These are phyloP conservation scores for Acanthamoeba lenticulata DNA, from an alignment of 208 protist genomes.

Conservation along the genomic window DNA sequence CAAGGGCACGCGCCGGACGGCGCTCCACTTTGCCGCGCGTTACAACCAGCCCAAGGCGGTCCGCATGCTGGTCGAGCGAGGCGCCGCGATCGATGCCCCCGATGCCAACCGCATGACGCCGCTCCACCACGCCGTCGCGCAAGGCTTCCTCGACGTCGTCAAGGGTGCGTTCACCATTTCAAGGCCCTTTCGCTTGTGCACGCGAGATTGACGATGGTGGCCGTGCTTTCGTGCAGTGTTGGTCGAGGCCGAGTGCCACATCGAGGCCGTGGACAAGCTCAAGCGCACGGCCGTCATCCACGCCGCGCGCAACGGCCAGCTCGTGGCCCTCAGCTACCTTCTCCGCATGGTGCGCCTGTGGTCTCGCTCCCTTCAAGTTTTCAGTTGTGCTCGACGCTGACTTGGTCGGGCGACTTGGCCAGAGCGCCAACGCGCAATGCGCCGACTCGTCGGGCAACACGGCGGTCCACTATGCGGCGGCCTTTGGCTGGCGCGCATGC, in stretches of 20 bases:
- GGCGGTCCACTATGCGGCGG: constrained; percentile 20
- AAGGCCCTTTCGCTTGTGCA: too few species aligned
- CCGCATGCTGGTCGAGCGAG: background rate
- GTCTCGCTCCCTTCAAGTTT: background rate
- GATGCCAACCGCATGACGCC: background rate
- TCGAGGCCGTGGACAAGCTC: background rate
- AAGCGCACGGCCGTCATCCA: constrained; percentile 3
- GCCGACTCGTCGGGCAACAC: background rate
- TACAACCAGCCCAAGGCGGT: constrained; percentile 11
- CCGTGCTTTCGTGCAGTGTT: background rate
- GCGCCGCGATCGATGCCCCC: background rate
- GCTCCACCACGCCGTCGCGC: background rate
- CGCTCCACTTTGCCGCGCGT: constrained; percentile 1
- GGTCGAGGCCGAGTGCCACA: constrained; percentile 1
- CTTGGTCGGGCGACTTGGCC: background rate
- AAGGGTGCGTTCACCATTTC: background rate
- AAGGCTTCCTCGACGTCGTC: background rate
- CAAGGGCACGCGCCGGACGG: background rate
- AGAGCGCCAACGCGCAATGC: background rate
- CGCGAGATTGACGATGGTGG: too few species aligned
- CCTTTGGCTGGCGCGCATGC: constrained; percentile 52
- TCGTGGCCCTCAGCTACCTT: background rate
- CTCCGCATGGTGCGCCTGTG: background rate
- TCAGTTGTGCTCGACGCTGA: background rate
- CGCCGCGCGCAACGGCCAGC: constrained; percentile 6